Base-by-base conservation (phyloP, 176 grass and related monocot genomes). In the Avena sativa region DNA sequence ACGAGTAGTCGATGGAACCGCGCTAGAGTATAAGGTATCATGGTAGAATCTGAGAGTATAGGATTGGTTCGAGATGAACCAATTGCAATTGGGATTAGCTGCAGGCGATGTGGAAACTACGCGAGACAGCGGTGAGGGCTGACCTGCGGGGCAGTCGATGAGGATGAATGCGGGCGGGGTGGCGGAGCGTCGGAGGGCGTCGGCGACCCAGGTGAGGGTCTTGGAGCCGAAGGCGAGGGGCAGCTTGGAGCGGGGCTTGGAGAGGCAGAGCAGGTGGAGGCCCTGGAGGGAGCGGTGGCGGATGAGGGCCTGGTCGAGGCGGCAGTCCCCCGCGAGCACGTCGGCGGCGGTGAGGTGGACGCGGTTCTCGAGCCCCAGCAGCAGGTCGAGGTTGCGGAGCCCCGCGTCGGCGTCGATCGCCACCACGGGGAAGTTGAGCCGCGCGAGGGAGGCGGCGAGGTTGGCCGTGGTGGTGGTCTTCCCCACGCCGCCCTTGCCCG, bases 381-480 rank as follows among this genome's bases (percentile, higher is more conserved):
- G 92, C 50, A 99, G 87, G 82, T 99, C 94, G 21, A 99, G 94
- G 89, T 99, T 99, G 4, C 97, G 92, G 8, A 99, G 89, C 0
- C 97, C 97, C 0, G 89, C 94, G 89, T 99, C 97, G 80, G 97
- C 97, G 80, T 96, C 97, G 16, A 99, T 84, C 43, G 94, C 87
- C 28, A 95, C 92, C 16, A 84, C 90, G 15, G 87, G 85, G 80
- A 98, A 85, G 7, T 82, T 89, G 20, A 96, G 94, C 71, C 94
- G 97, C 12, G 97, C 97, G 9, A 99, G 97, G 48, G 97, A 94
- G 25, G 93, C 88, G 23, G 93, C 94, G 12, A 99, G 84, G 83
- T 99, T 96, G 34, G 97, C 94, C 4, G 97, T 94, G 19, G 94
- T 94, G 30, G 97, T 96, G 47, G 97, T 99, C 88, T 99, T 99